Evolutionary conservation across 139 green algal species (phyloP).

Genomic region (Chlamydomonas applanata): DNA sequence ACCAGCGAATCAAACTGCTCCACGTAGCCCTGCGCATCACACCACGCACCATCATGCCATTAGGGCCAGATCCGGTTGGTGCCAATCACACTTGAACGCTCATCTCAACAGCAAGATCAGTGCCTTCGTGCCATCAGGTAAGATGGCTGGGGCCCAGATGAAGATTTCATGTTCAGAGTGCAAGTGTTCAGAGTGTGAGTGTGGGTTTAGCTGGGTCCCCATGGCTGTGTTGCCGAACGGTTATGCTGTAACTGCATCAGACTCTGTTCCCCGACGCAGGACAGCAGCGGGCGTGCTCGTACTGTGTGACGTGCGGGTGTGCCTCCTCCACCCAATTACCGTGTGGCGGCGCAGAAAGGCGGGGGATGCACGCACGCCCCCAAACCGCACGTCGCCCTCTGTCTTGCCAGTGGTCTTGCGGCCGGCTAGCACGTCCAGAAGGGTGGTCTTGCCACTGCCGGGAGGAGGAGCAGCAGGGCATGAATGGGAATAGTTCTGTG

Average conservation of each 20-base stretch:
- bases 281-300: too few species aligned
- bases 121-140: not conserved
- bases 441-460: conserved; percentile 78
- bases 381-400: conserved; percentile 63
- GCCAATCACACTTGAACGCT: not conserved
- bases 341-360: conserved; percentile 66
- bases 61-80: not conserved
- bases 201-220: too few species aligned
- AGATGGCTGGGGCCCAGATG: too few species aligned
- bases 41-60: not conserved
- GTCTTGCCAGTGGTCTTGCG: conserved; percentile 40
- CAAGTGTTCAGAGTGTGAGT: too few species aligned
- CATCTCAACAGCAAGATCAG: not conserved
- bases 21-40: not conserved
- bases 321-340: conserved; percentile 50
- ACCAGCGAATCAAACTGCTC: conserved; percentile 69
- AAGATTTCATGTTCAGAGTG: too few species aligned
- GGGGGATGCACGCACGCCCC: conserved; percentile 42
- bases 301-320: too few species aligned
- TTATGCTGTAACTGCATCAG: too few species aligned
- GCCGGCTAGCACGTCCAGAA: conserved; percentile 58
- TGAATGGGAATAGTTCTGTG: too few species aligned
- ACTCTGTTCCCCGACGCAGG: too few species aligned
- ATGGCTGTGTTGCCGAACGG: too few species aligned
- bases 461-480: too few species aligned